These are phyloP conservation scores for Sesbania bispinosa DNA, from an alignment of 306 rosid genomes.

Conservation along the genomic window DNA sequence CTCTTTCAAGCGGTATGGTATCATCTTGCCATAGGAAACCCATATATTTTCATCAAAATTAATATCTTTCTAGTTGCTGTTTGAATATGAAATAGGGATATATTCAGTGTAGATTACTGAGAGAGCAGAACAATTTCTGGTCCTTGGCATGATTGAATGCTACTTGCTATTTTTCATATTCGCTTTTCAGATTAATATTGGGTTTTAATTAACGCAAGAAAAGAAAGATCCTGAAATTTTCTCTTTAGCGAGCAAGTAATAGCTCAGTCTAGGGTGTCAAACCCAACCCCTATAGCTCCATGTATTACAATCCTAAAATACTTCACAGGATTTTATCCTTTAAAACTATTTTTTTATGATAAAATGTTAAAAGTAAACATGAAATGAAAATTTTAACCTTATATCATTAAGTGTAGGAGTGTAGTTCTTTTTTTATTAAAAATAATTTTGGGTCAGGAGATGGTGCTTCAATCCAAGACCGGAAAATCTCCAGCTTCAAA, in stretches of 20 bases:
- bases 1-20: neutral
- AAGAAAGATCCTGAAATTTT: no score
- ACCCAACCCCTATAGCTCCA: neutral
- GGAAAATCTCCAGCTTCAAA: no score
- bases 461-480: no score
- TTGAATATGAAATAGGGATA: no score
- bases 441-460: no score
- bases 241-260: neutral
- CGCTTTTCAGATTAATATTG: neutral
- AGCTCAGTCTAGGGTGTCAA: neutral
- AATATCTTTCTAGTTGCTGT: neutral
- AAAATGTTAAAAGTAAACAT: no score
- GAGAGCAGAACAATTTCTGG: neutral
- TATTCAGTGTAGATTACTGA: neutral
- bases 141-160: neutral
- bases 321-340: no score
- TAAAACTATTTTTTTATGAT: no score
- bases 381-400: no score
- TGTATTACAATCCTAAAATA: neutral
- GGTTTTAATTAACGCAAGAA: no score
- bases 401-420: neutral
- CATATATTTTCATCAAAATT: neutral
- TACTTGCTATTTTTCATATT: no score
- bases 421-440: neutral
- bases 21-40: neutral